Evolutionary conservation across 768 basidiomycete genomes (phyloP), one percentile per base, ranked within the genome.

Genomic region (Kwoniella sp.): DNA sequence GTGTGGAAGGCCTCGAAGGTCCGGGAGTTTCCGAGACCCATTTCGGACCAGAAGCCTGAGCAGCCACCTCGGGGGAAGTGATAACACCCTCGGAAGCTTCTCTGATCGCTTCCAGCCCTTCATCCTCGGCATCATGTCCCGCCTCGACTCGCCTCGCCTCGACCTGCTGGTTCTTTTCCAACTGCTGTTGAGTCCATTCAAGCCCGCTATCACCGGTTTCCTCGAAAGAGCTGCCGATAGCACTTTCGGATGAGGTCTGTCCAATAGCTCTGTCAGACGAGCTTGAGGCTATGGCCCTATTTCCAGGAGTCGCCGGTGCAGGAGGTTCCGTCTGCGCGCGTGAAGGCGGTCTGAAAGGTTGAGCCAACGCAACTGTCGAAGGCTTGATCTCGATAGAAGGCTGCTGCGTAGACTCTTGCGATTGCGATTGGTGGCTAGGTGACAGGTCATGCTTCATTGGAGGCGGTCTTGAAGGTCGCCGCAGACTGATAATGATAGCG

Each of bases 321-420:
- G 28, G 55, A 17, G 54, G 34, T 55, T 37, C 54, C n/a, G 28
- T 37, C 28, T 22, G n/a, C 9, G 34, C 50, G 9, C 2, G 22
- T 11, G 22, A 41, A n/a, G 57, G 23, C 26, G 26, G 4, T 41
- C 15, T 17, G 22, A 55, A 45, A 0, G 31, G 37, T 17, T 34
- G 41, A 45, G 23, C 47, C 29, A 28, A 41, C 4, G 52, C 17
- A 9, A 23, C 30, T 11, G 57, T 29, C 13, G 56, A 17, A 7
- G 63, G 63, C 22, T n/a, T 34, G 7, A 65, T 50, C 48, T 65
- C 63, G 26, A 63, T 64, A 22, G 52, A 65, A 37, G 67, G 67
- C 47, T 68, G 67, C 20, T 68, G 67, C 23, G 67, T 68, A 4
- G 63, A 68, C 15, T 65, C 67, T 20, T 64, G 58, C 2, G 67